A percentile compares a stretch with the other conserved stretches of the same genome.
These are phyloP conservation scores for Coemansia sp. DNA, from an alignment of 192 early-diverging fungal species.

Conservation along the genomic window DNA sequence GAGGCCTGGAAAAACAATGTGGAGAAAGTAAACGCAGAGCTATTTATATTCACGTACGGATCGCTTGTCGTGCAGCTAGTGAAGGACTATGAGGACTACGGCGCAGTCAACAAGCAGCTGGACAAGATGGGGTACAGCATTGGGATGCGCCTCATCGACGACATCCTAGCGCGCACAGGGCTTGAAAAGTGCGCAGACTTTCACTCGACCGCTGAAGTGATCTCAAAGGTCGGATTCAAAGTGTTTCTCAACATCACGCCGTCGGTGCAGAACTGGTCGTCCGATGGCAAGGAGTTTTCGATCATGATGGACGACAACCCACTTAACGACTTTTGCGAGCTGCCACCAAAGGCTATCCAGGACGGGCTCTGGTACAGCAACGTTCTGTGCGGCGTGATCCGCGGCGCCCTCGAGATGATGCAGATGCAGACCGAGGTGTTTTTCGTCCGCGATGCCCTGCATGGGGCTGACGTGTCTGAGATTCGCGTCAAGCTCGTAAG, in stretches of 20 bases:
- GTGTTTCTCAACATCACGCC: conserved; percentile 93
- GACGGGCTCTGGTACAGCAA: conserved; percentile 96
- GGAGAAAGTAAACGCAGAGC: conserved; percentile 95
- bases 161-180: conserved; percentile 83
- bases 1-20: conserved; percentile 94
- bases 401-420: conserved; percentile 97
- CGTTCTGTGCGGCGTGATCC: conserved; percentile 88
- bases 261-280: conserved; percentile 74
- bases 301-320: conserved; percentile 95
- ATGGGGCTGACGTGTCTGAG: conserved; percentile 88
- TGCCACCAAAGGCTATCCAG: conserved; percentile 76
- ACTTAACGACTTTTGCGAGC: conserved; percentile 94
- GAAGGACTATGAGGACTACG: conserved; percentile 91
- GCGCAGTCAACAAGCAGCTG: conserved; percentile 91
- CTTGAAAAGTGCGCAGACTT: conserved; percentile 75
- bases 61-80: conserved; percentile 93
- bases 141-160: conserved; percentile 91
- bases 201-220: conserved; percentile 86
- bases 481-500: conserved; percentile 87
- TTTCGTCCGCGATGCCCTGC: conserved; percentile 81
- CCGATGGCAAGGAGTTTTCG: conserved; percentile 89
- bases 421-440: conserved; percentile 87
- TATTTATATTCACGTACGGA: conserved; percentile 97
- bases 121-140: conserved; percentile 99
- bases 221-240: conserved; percentile 98